These are phyloP conservation scores for Clavaria fumosa DNA, from an alignment of 768 basidiomycete genomes.

Conservation along the genomic window DNA sequence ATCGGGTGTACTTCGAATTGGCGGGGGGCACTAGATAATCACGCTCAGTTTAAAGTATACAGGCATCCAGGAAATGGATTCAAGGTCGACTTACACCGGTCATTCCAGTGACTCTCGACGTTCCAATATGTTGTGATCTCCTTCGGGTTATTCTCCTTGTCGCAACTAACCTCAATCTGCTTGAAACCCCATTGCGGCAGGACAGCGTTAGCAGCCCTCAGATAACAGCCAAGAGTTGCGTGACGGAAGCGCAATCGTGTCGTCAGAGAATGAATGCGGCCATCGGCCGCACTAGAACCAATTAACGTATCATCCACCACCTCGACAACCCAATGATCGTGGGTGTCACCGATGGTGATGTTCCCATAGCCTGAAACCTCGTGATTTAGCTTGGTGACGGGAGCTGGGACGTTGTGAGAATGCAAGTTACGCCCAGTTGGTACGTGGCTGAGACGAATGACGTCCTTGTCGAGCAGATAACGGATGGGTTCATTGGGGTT, in stretches of 20 bases:
- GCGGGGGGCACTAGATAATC: constrained; percentile 59
- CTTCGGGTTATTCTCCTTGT: constrained; percentile 66
- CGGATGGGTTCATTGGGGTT: constrained; percentile 52
- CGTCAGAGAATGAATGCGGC: constrained; percentile 76
- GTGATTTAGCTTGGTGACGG: constrained; percentile 74
- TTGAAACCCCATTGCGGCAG: constrained; percentile 99
- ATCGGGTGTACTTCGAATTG: constrained; percentile 68
- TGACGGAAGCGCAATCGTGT: constrained; percentile 82
- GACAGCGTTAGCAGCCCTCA: constrained; percentile 75
- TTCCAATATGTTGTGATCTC: constrained; percentile 95
- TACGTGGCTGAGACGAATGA: constrained; percentile 66
- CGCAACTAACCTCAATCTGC: constrained; percentile 92
- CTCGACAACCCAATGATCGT: constrained; percentile 89
- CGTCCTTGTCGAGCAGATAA: constrained; percentile 63
- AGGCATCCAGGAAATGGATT: constrained; percentile 2
- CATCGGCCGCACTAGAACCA: constrained; percentile 38
- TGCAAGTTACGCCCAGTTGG: constrained; percentile 86
- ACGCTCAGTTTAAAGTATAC: not conserved
- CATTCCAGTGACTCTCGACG: constrained; percentile 95
- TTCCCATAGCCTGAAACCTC: constrained; percentile 96
- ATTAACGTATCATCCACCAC: constrained; percentile 80
- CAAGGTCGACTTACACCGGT: constrained; percentile 50
- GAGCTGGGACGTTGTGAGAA: constrained; percentile 78
- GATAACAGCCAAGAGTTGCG: constrained; percentile 63
- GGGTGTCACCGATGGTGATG: constrained; percentile 65